These are phyloP conservation scores for Globisporangium heterothallicum DNA, from an alignment of 352 stramenopile species.

Conservation along the genomic window DNA sequence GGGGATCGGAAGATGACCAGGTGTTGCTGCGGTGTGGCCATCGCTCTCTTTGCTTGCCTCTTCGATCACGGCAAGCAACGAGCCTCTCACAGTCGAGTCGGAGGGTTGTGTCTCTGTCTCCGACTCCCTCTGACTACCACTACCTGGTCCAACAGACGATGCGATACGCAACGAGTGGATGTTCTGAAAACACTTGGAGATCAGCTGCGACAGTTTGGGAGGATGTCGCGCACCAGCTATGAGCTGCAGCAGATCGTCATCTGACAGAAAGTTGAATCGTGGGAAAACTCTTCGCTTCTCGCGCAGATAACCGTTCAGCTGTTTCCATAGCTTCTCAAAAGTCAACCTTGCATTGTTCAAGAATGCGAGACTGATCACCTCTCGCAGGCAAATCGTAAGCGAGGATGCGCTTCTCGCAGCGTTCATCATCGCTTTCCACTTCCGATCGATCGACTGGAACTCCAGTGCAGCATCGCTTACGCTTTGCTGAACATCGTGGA, in stretches of 20 bases:
- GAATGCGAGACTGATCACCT: constrained; percentile 56
- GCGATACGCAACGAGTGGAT: constrained; percentile 28
- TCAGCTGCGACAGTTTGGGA: constrained; percentile 24
- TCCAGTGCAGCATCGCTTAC: constrained; percentile 47
- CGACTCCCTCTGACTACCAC: background rate
- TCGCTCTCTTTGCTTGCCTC: constrained; percentile 12
- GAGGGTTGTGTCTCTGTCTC: background rate
- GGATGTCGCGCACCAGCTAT: constrained; percentile 38
- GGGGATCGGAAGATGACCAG: background rate
- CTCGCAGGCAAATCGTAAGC: constrained; percentile 44
- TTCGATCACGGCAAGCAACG: constrained; percentile 7
- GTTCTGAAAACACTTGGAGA: constrained; percentile 49
- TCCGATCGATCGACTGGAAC: constrained; percentile 58
- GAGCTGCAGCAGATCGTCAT: constrained; percentile 53
- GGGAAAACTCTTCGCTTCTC: constrained; percentile 57
- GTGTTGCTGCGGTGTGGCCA: background rate
- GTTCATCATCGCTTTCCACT: constrained; percentile 69
- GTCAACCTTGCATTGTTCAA: constrained; percentile 30
- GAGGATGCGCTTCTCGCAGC: constrained; percentile 39
- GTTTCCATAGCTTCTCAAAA: constrained; percentile 52
- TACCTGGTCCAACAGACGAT: constrained; percentile 5
- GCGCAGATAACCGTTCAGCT: constrained; percentile 46
- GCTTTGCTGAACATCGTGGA: constrained; percentile 53
- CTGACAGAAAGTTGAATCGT: constrained; percentile 58
- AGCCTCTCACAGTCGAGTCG: background rate